Base-by-base conservation (phyloP, 2,329 filamentous ascomycete species). In the Colletotrichum gloeosporioides region DNA sequence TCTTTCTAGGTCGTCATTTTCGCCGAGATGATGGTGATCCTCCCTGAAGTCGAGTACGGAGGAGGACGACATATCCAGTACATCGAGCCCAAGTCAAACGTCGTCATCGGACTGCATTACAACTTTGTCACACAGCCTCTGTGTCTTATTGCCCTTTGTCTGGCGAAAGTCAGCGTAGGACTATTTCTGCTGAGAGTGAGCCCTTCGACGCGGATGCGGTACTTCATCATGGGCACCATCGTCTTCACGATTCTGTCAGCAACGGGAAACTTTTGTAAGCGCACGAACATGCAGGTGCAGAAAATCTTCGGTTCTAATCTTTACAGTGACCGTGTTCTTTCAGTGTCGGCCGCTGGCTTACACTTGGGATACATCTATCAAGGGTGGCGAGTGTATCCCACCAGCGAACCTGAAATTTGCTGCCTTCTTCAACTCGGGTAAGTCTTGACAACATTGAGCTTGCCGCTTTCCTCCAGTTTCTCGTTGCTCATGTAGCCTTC, bases 91-190 rank as follows among this genome's bases (percentile, higher is more conserved):
- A 25, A 73, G 2, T 69, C 71, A 15, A 81, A 82, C 31, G 65
- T 81, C 31, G 36, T 55, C 27, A 78, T 68, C 4, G 82, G 80
- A 1, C 73, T 83, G 7, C 79, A 80, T 59, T 78, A 82, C 59
- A 83, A 83, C 80, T 83, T 83, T 29, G 79, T 81, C 59, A 83
- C 81, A 0, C 82, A 83, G 69, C 82, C 82, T 4, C 49, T 82
- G 27, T 83, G 79, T 18, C 75, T 83, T 5, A 73, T 82, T n/a
- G 78, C 70, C 22, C 71, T 83, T 8, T 79, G 78, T 49, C 44
- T 83, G 16, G 79, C 80, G 13, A 83, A 83, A 66, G 76, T 83
- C 67, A 81, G 80, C 77, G 81, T 83, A 27, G 82, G 82, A 13
- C 31, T 82, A 31, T 83, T 83, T 62, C 72, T 83, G 9, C 61